Evolutionary conservation across 2,329 filamentous ascomycete species (phyloP), one percentile per base, ranked within the genome.

Genomic region (Fusarium beomiforme): DNA sequence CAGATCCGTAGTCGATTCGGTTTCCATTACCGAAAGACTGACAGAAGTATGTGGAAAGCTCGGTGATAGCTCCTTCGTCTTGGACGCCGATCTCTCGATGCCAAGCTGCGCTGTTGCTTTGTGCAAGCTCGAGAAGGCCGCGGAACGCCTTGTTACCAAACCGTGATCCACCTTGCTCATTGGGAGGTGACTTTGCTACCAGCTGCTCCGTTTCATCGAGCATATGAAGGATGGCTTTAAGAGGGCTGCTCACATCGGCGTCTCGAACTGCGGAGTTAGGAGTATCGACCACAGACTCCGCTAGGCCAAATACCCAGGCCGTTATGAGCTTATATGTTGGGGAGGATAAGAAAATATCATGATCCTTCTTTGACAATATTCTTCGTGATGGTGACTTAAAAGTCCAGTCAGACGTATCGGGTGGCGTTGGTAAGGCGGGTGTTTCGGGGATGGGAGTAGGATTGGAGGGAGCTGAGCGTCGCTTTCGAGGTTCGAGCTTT

Each of bases 131-230:
- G 60, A 98, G 87, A 76, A 97, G 95, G 63, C 88, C 87, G 53
- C 94, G 90, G 82, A 99, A 99, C 4, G 92, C 90, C 73, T 94
- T 95, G 82, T 99, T 99, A 49, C 96, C 97, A 80, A 99, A 99
- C 29, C 96, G 89, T 12, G 94, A 97, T 47, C 94, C 94, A 33
- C 90, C 92, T 49, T 95, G 93, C 70, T 98, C 94, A 73, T 95
- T 87, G 1, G 96, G 91, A 2, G 96, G 96, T 56, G 92, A 91
- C 55, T 87, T 83, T 17, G 86, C 83, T 8, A 97, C 86, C 2
- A 95, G 85, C 8, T 84, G 80, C 57, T 93, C 90, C 12, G 92
- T 89, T 58, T 91, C 87, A 36, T 91, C 87, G 14, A 99, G 85
- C 23, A 98, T 89, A 19, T 81, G 78, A 41, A 97, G 80, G 34